Evolutionary conservation across 2,329 filamentous ascomycete genomes (phyloP).

Genomic region (Setomelanomma holmii): DNA sequence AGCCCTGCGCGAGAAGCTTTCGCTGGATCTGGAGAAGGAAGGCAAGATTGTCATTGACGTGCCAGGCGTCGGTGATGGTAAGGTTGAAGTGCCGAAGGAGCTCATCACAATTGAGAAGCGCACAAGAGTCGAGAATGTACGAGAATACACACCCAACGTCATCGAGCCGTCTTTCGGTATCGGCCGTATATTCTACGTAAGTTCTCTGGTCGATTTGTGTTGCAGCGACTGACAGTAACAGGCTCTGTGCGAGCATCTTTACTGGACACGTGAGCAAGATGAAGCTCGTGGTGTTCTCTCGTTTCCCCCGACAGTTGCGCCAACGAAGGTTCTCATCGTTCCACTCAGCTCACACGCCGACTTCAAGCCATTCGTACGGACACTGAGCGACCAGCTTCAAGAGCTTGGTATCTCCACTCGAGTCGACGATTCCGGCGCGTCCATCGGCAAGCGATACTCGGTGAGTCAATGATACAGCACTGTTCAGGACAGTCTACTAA

Average conservation of each 20-base stretch:
- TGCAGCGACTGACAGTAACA: conserved; percentile 61
- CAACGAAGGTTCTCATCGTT: conserved; percentile 92
- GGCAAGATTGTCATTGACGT: conserved; percentile 83
- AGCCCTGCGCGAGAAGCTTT: conserved; percentile 79
- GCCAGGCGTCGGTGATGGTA: conserved; percentile 69
- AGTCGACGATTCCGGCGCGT: conserved; percentile 88
- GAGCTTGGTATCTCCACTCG: conserved; percentile 79
- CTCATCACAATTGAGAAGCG: conserved; percentile 84
- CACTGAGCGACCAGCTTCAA: conserved; percentile 78
- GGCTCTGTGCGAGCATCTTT: conserved; percentile 90
- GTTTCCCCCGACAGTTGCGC: conserved; percentile 80
- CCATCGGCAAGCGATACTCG: conserved; percentile 87
- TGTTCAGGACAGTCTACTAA: conserved; percentile 19
- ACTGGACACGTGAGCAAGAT: conserved; percentile 87
- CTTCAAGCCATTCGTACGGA: conserved; percentile 78
- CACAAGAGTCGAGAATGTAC: conserved; percentile 79
- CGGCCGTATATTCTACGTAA: conserved; percentile 84
- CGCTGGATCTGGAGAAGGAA: conserved; percentile 73
- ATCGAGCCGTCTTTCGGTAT: conserved; percentile 99
- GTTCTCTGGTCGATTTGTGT: no score
- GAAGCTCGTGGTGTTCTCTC: conserved; percentile 83
- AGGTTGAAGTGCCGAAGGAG: conserved; percentile 80
- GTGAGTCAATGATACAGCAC: conserved; percentile 20
- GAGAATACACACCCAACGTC: conserved; percentile 94
- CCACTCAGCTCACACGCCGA: conserved; percentile 82